Evolutionary conservation across 140 eudicot genomes (phyloP), one percentile per base, ranked within the genome.

Genomic region (Ambrosia hybrid): DNA sequence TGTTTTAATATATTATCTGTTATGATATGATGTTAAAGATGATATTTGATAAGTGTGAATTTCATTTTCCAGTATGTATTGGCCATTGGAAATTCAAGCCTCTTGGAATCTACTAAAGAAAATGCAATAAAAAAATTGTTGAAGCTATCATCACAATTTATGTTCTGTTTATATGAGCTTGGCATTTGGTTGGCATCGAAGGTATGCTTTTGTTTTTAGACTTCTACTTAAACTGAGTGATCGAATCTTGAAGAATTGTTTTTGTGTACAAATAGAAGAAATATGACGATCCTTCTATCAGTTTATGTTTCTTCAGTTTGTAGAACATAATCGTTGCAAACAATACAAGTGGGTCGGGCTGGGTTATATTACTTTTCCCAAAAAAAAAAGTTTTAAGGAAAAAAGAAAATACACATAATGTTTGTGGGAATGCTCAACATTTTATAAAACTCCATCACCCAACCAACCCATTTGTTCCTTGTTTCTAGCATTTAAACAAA

Each of bases 181-280:
- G 99, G 97, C 36, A 68, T 85, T 72, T 90, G 91, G 90, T 76
- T 87, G 84, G 90, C 96, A n/a, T 41, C 76, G 38, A 86, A 94
- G 99, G 99, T 94, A 82, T 53, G 51, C 68, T 71, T 39, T 39
- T 61, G 3, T 62, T 71, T 39, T 39, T 33, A 1, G 36, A 45
- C 51, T 58, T 68, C n/a, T 51, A 53, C 38, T 33, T 58, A 65
- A 17, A 10, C 15, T 52, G 6, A 11, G 55, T 64, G 30, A 15
- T 64, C 15, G 16, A 36, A 45, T 61, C 17, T 64, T 38, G 34
- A 64, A 38, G 9, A 51, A 7, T 38, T 39, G 69, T 64, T 64
- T 64, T 7, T 5, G 7, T n/a, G 69, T 15, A 43, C 70, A 65
- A 9, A 16, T 37, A 8, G 37, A 65, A 65, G 55, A 56, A 16